Base-by-base conservation (phyloP, 2,329 filamentous ascomycete genomes). In the Exophiala viscosa region DNA sequence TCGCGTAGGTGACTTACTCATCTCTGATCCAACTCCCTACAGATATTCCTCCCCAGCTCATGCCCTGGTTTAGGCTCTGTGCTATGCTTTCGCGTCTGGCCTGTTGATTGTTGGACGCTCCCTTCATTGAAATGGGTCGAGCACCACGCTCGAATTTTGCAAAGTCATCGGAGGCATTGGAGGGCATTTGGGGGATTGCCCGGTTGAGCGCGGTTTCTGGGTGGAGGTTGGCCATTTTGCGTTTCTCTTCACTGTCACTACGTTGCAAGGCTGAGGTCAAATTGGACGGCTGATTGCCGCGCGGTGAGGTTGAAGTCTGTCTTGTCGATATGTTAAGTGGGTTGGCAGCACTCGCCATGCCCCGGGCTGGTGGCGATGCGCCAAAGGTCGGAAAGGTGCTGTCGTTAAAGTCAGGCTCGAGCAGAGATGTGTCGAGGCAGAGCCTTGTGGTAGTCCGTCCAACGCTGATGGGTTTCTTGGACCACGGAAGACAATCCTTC, bases 21-120 rank as follows among this genome's bases (percentile, higher is more conserved):
- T 99, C 92, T 70, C 89, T 82, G 71, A 99, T 93, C 78, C 95
- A 97, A 67, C 92, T 97, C 58, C 92, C 92, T 60, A 97, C 89
- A 7, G 92, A 97, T 55, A 96, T 84, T 60, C 91, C 92, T 67
- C 92, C 92, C 91, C 92, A 99, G 72, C 91, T 96, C 85, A 96
- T 90, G 64, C 92, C 91, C 59, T 85, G 87, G 46, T 81, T 75
- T 55, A 85, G 71, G 66, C 82, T 84, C 61, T 82, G 79, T 35
- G 80, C 79, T 57, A 79, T 73, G 67, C 80, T 82, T 68, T 85
- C 79, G 60, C 82, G 71, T 58, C 81, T 73, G 46, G 46, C 49
- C 40, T 56, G 56, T 72, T 73, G 52, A 76, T 75, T 57, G 80
- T 78, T 59, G 68, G 68, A 58, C 70, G 72, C 18, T 68, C 72